Evolutionary conservation across 164 flowering plant genomes (phyloP).

Genomic region (Vitis labrusca): DNA sequence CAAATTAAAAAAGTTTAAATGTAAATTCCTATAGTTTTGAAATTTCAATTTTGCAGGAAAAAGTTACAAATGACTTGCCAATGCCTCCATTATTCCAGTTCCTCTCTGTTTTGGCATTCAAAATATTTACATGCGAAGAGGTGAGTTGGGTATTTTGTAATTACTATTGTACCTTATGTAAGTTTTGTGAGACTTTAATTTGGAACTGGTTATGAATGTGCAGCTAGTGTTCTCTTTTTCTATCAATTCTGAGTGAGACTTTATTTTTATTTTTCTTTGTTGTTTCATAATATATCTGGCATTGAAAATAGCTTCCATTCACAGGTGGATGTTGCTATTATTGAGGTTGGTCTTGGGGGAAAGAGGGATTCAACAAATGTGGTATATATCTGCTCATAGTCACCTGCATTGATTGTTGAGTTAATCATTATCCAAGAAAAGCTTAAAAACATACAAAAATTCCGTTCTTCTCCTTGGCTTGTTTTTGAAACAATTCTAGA

Average conservation of each 20-base stretch:
- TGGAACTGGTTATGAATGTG: neutral
- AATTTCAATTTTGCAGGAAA: conserved; percentile 49
- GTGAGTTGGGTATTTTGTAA: conserved; percentile 27
- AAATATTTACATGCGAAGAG: conserved; percentile 69
- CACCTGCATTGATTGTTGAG: neutral
- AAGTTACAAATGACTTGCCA: conserved; percentile 61
- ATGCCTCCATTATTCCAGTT: conserved; percentile 95
- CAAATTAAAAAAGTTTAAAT: neutral
- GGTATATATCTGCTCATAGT: conserved; percentile 40
- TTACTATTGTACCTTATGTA: neutral
- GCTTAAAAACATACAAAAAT: neutral
- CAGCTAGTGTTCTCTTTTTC: neutral
- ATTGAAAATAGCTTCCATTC: neutral
- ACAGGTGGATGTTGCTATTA: conserved; percentile 89
- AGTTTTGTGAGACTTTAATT: neutral
- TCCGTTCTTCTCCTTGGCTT: neutral
- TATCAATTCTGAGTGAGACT: no score
- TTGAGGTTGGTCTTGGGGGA: conserved; percentile 97
- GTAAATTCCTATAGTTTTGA: conserved; percentile 11
- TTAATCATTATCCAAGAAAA: neutral
- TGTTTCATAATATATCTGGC: neutral
- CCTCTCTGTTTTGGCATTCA: conserved; percentile 80
- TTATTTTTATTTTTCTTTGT: neutral
- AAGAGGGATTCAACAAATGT: conserved; percentile 80
- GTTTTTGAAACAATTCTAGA: neutral